Conservation (phyloP, 257 asterid species). For the Knoxia roxburghii region DNA sequence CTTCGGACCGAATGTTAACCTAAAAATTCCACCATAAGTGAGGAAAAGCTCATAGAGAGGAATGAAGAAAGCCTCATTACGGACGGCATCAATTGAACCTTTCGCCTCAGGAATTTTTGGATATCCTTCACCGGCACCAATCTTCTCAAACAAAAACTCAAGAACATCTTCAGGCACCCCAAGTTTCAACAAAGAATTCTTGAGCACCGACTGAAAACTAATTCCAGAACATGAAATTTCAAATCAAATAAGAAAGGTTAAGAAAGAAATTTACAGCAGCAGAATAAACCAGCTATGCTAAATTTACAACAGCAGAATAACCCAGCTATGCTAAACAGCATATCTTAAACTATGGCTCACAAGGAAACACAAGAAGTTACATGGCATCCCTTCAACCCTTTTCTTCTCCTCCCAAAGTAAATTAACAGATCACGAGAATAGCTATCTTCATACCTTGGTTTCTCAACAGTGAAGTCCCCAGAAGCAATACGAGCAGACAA, state of each 20-base stretch:
- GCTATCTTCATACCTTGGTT: constrained; percentile 41
- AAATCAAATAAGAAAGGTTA: constrained; percentile 3
- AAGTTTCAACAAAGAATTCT: constrained; percentile 47
- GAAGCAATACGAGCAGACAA: constrained; percentile 86
- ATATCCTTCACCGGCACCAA: constrained; percentile 38
- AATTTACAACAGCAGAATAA: neutral
- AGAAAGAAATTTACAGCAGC: constrained; percentile 1
- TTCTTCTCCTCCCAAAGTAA: neutral
- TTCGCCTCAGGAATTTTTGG: constrained; percentile 79
- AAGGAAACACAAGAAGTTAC: neutral
- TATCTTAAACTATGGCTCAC: constrained; percentile 1
- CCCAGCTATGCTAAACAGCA: neutral
- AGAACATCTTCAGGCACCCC: constrained; percentile 65
- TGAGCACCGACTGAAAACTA: constrained; percentile 63
- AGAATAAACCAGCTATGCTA: neutral
- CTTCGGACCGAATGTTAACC: constrained; percentile 95
- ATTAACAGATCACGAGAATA: neutral
- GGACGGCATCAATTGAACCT: constrained; percentile 60
- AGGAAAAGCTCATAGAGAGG: constrained; percentile 84
- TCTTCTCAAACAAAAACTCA: constrained; percentile 43
- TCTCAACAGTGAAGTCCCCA: constrained; percentile 73
- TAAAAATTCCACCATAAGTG: constrained; percentile 81
- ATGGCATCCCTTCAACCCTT: no score
- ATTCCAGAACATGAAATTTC: constrained; percentile 12
- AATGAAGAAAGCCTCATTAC: constrained; percentile 72